A percentile compares a stretch with the other conserved stretches of the same genome.
Conservation (phyloP, 768 basidiomycete species). For the Boletus rex-veris region DNA sequence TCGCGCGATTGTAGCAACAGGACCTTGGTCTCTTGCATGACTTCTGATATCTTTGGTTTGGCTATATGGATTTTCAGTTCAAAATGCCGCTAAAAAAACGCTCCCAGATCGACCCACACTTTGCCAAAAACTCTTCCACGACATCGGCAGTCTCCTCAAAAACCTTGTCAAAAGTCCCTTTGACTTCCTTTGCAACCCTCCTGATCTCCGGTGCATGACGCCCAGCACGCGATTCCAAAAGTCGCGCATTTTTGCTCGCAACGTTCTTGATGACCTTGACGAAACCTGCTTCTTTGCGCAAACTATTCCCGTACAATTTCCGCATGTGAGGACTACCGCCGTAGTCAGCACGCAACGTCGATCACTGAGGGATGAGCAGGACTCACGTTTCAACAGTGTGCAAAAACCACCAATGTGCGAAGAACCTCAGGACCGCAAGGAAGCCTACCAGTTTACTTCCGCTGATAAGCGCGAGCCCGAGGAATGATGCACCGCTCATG, state of each 20-base stretch:
- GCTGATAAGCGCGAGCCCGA: constrained; percentile 88
- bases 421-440: constrained; percentile 78
- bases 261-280: constrained; percentile 97
- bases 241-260: constrained; percentile 75
- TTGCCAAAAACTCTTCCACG: constrained; percentile 90
- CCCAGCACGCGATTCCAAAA: constrained; percentile 73
- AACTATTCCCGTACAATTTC: constrained; percentile 87
- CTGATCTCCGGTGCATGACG: constrained; percentile 79
- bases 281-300: constrained; percentile 95
- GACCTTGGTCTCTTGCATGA: constrained; percentile 90
- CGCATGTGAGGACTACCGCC: constrained; percentile 90
- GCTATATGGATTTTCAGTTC: constrained; percentile 44
- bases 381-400: constrained; percentile 85
- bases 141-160: constrained; percentile 91
- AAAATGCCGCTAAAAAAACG: not conserved
- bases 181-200: constrained; percentile 85
- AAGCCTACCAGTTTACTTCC: constrained; percentile 88
- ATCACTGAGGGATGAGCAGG: not conserved
- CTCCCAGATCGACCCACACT: constrained; percentile 53
- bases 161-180: constrained; percentile 93
- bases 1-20: constrained; percentile 89
- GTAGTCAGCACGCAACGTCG: not conserved
- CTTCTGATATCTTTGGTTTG: constrained; percentile 82
- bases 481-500: constrained; percentile 94
- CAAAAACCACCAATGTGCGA: constrained; percentile 97